Evolutionary conservation across 2,329 filamentous ascomycete species (phyloP), one percentile per base, ranked within the genome.

Genomic region (Diplocarpon rosae): DNA sequence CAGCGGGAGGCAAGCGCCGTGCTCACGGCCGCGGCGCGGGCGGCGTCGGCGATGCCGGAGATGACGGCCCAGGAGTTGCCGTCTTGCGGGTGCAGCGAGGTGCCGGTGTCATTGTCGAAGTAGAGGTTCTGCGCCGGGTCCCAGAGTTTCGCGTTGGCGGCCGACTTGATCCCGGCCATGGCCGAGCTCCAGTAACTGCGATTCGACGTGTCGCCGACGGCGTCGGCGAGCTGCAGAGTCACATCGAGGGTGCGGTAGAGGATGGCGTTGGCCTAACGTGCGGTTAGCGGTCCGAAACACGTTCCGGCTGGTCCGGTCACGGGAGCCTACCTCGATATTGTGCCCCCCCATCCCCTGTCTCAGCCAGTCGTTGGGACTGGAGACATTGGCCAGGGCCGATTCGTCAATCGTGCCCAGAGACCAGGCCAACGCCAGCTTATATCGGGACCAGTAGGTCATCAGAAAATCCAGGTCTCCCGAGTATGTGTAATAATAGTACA

Each of bases 71-170:
- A 66, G 39, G 70, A 66, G 59, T 79, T 79, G 13, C 70, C 73
- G 51, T 78, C 75, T 59, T 81, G 76, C 0, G 76, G 73, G 46
- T 71, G 65, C 2, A 83, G 62, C 10, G 43, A 12, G 0, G 67
- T 66, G 1, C 69, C 72, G 50, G 75, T 77, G 58, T 70, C 70
- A 31, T 74, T 75, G 56, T 72, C 70, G 46, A 64, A 63, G 62
- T 70, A 71, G 52, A 72, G 63, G 24, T 65, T 65, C 2, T 63
- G 62, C 1, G 56, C 46, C 3, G 61, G 51, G 46, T 71, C 64
- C 50, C 50, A 54, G 27, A 56, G 52, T 5, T 44, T 43, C 2
- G 27, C 38, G 42, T 54, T 56, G 4, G 39, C 42, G 5, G 47
- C 48, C 0, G 17, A 24, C 27, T 50, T 50, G 28, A 52, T 41